Evolutionary conservation across 2,329 filamentous ascomycete genomes (phyloP).

Genomic region (Aureobasidium namibiae): DNA sequence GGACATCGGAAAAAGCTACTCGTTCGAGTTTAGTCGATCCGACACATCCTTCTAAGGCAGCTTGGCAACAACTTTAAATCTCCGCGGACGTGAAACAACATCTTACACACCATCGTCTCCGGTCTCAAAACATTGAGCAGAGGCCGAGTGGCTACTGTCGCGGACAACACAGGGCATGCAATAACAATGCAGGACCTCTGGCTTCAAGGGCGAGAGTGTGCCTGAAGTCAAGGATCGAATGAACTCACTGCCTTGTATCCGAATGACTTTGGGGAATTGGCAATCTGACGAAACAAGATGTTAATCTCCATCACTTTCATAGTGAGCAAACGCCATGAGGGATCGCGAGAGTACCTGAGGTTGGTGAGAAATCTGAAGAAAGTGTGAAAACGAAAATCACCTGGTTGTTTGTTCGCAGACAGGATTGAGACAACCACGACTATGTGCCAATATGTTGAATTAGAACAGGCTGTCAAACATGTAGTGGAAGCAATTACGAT

Average conservation of each 20-base stretch:
- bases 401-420: background rate
- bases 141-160: background rate
- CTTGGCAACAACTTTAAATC: conserved; percentile 12
- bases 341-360: background rate
- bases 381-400: background rate
- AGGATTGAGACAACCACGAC: background rate
- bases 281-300: background rate
- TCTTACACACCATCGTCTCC: background rate
- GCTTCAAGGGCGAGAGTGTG: too few species aligned
- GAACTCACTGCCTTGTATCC: background rate
- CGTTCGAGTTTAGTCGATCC: background rate
- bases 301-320: background rate
- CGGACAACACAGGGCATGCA: background rate
- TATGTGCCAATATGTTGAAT: background rate
- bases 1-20: conserved; percentile 4
- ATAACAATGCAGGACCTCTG: background rate
- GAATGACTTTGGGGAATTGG: background rate
- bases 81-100: conserved; percentile 7
- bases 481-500: background rate
- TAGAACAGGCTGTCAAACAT: background rate
- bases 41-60: background rate
- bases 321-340: background rate
- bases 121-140: background rate
- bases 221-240: background rate
- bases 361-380: too few species aligned